Percentiles rank a stretch among this genome's conserved stretches.
Evolutionary conservation across 1,284 basidiomycete genomes (phyloP).

Genomic region (Stereum hirsutum): DNA sequence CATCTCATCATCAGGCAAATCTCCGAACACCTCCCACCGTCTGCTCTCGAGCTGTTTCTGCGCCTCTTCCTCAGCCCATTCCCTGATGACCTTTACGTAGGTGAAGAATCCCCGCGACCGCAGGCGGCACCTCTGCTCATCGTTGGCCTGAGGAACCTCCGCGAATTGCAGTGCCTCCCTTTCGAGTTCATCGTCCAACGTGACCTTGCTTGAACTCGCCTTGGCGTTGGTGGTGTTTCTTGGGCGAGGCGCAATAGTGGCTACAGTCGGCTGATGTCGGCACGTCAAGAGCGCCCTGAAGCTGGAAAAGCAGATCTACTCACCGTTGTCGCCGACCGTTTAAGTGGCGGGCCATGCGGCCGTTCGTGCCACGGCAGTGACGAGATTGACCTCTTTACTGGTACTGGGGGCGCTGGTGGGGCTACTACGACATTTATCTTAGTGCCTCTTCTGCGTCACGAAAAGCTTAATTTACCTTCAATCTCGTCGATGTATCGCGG

Average conservation of each 20-base stretch:
- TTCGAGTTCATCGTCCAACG: neutral
- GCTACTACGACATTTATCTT: too few species aligned
- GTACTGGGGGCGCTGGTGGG: too few species aligned
- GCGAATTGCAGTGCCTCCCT: neutral
- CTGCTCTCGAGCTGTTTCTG: neutral
- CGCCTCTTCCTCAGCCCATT: neutral
- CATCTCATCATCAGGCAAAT: too few species aligned
- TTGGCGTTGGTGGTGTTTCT: neutral
- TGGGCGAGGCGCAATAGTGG: neutral
- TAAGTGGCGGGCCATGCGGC: neutral
- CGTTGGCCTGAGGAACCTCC: neutral
- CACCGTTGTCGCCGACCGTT: neutral
- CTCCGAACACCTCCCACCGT: too few species aligned
- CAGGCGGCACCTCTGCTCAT: neutral
- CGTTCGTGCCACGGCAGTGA: neutral
- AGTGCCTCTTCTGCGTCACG: neutral
- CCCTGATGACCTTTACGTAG: neutral
- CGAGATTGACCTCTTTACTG: neutral
- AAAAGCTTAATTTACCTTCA: neutral
- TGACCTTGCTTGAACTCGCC: neutral
- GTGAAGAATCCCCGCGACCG: neutral
- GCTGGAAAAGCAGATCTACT: neutral
- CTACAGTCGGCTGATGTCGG: neutral
- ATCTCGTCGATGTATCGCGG: neutral
- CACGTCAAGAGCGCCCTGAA: neutral